Evolutionary conservation across 2,329 filamentous ascomycete species (phyloP), one percentile per base, ranked within the genome.

Genomic region (Ceratocystis diversiconidia): DNA sequence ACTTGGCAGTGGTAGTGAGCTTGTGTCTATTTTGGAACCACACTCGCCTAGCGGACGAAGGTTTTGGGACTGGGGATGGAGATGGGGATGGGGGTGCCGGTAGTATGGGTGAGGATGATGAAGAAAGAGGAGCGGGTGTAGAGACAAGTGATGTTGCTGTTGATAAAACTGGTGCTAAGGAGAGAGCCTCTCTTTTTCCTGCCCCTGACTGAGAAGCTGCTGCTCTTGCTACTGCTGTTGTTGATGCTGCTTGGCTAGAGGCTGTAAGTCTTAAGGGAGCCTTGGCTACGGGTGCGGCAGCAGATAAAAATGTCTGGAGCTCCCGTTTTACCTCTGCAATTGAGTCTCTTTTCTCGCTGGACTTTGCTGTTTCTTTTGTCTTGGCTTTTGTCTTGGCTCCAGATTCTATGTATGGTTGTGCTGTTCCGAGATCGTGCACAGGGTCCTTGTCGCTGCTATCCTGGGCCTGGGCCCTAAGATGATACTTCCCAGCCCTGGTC

Each of bases 361-460:
- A 17, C 28, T 59, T 32, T 59, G 55, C 55, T 30, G 55, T 59
- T 59, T 59, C 17, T 36, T 36, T 36, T 36, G 55, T 17, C 55
- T 59, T 61, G 59, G 59, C 59, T 61, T 44, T 61, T 28, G 59
- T 44, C 41, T 32, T 63, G 28, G 61, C 44, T 63, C 61, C 17
- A 30, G 60, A 44, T 62, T 62, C 41, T 62, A 17, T 19, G 19
- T 62, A 22, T 48, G 15, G 25, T 22, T 43, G 59, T 32, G 32
- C 4, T 44, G 59, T 61, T 61, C 59, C 59, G 55, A 59, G 55
- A 59, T 59, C 55, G 55, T 59, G 55, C 55, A 59, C 55, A 59
- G 55, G 55, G 55, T 59, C 55, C 55, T 7, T 59, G 55, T 59
- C 55, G 55, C 55, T 59, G 12, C 8, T 59, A 59, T 32, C 17